These are phyloP conservation scores for Cyathus striatus DNA, from an alignment of 768 basidiomycete species.

Conservation along the genomic window DNA sequence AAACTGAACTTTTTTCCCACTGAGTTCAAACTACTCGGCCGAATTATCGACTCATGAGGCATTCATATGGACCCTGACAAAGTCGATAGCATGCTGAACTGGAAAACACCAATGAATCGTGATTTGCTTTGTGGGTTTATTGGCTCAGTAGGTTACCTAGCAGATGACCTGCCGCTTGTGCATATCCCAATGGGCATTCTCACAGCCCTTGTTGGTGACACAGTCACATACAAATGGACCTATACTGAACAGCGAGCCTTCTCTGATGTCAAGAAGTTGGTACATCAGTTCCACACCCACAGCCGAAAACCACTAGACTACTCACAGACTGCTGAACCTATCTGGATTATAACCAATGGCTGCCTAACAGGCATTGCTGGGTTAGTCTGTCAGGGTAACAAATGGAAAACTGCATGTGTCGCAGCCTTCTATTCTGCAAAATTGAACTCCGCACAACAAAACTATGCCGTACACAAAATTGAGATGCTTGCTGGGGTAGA, in stretches of 20 bases:
- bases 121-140: constrained; percentile 24
- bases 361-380: constrained; percentile 22
- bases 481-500: constrained; percentile 27
- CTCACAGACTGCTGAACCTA: too few relatives aligned
- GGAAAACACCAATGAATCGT: constrained; percentile 19
- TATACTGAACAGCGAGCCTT: too few relatives aligned
- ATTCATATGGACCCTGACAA: constrained; percentile 37
- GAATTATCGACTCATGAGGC: constrained; percentile 13
- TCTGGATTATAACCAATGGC: too few relatives aligned
- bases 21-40: constrained; percentile 29
- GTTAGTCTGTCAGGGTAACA: constrained; percentile 11
- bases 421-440: constrained; percentile 27
- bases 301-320: too few relatives aligned
- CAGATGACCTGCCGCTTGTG: constrained; percentile 15
- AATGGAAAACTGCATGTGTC: constrained; percentile 14
- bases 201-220: background rate
- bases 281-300: too few relatives aligned
- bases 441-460: constrained; percentile 22
- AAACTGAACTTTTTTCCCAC: constrained; percentile 22
- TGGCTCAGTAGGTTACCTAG: constrained; percentile 29
- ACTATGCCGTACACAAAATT: too few relatives aligned
- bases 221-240: background rate
- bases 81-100: constrained; percentile 23
- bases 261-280: too few relatives aligned
- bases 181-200: constrained; percentile 20